Evolutionary conservation across 2,329 filamentous ascomycete species (phyloP).

Genomic region (Penicillium janthinellum): DNA sequence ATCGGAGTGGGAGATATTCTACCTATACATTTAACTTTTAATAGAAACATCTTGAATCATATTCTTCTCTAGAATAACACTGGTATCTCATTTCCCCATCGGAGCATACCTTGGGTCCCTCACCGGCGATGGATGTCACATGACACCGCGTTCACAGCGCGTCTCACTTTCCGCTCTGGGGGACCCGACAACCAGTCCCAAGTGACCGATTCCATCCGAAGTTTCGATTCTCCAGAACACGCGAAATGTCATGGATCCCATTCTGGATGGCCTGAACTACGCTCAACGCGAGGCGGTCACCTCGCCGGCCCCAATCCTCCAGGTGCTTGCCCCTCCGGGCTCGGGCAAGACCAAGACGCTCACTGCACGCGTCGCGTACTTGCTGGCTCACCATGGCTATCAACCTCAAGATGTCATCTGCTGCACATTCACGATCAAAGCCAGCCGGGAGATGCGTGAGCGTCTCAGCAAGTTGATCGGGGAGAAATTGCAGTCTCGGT

Average conservation of each 20-base stretch:
- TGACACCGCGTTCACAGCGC: conserved; percentile 33
- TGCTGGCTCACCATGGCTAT: conserved; percentile 71
- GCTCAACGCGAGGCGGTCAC: conserved; percentile 67
- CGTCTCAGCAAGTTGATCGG: conserved; percentile 82
- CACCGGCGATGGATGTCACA: conserved; percentile 25
- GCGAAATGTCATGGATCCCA: conserved; percentile 50
- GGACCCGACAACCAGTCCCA: not conserved
- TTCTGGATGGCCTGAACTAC: conserved; percentile 64
- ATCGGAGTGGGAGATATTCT: not conserved
- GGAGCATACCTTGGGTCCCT: not conserved
- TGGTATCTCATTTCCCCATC: not conserved
- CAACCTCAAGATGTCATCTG: conserved; percentile 87
- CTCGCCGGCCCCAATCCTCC: conserved; percentile 60
- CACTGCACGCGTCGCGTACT: conserved; percentile 87
- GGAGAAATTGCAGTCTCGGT: conserved; percentile 69
- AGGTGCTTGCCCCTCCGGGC: conserved; percentile 65
- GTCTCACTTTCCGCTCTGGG: conserved; percentile 8
- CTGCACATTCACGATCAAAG: conserved; percentile 96
- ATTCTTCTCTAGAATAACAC: too few species aligned
- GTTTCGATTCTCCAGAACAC: not conserved
- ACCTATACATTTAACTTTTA: not conserved
- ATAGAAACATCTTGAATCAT: not conserved
- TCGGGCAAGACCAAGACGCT: conserved; percentile 94
- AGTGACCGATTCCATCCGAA: not conserved
- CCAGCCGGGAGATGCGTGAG: conserved; percentile 89